phyloP scores from a whole-genome alignment of 2,329 filamentous ascomycete genomes.

The Colletotrichum sp. region DNA sequence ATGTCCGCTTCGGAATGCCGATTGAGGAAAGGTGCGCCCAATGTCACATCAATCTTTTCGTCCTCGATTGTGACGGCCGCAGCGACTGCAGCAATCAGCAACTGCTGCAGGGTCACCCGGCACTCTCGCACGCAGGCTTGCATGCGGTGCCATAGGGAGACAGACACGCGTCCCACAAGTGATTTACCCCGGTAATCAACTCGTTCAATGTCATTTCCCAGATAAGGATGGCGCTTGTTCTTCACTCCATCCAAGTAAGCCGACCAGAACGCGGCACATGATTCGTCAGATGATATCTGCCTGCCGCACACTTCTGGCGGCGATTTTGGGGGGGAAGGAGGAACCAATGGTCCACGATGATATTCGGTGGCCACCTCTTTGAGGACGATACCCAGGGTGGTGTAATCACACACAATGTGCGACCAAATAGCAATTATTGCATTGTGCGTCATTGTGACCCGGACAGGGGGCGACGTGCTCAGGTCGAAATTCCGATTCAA shows the following conservation, averaged over 20 bases:
- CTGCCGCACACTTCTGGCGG: not conserved
- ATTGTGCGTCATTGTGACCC: conserved; percentile 27
- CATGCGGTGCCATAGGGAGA: not conserved
- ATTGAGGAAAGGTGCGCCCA: not conserved
- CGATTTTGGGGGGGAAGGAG: not conserved
- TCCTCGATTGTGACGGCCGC: not conserved
- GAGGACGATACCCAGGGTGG: conserved; percentile 30
- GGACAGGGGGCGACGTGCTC: conserved; percentile 23
- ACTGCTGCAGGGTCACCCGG: not conserved
- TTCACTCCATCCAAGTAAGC: not conserved
- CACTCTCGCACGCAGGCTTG: not conserved
- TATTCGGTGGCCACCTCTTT: conserved; percentile 28
- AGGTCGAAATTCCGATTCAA: conserved; percentile 29
- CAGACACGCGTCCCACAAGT: not conserved
- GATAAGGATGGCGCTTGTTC: not conserved
- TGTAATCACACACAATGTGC: conserved; percentile 38
- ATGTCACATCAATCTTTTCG: not conserved
- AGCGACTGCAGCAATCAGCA: not conserved
- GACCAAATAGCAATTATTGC: conserved; percentile 27
- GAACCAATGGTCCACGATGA: not conserved
- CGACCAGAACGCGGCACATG: not conserved
- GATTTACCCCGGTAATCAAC: not conserved
- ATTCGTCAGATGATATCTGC: not conserved
- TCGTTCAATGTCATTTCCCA: not conserved
- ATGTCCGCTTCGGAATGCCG: not conserved